Conservation (phyloP, 495 filamentous ascomycete species). For the Cercophora newfieldiana region DNA sequence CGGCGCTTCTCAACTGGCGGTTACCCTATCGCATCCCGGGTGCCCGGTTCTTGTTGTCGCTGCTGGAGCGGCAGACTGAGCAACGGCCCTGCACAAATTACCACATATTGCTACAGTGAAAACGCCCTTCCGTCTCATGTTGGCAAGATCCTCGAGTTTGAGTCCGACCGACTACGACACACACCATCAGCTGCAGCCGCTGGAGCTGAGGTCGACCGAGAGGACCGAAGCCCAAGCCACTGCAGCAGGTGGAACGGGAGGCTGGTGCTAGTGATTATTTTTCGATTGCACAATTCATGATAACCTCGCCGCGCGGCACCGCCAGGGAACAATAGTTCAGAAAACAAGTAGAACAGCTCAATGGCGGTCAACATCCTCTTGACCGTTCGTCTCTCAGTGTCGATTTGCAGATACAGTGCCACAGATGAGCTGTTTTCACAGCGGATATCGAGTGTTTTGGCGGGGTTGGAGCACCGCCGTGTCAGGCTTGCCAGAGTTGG, state of each 20-base stretch:
- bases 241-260: background rate
- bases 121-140: conserved; percentile 5
- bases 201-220: background rate
- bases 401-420: no score
- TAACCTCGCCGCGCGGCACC: no score
- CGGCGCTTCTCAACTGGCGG: background rate
- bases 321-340: no score
- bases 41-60: background rate
- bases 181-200: background rate
- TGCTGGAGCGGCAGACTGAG: background rate
- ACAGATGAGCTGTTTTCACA: no score
- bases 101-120: no score
- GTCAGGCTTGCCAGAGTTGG: background rate
- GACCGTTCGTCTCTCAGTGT: no score
- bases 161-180: background rate
- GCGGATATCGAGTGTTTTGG: no score
- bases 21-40: background rate
- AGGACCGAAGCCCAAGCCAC: background rate
- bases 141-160: conserved; percentile 1
- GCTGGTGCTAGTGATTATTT: no score
- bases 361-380: no score
- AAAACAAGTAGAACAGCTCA: no score
- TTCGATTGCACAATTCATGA: no score
- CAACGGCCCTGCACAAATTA: background rate
- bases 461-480: background rate